These are phyloP conservation scores for Trametes cinnabarina DNA, from an alignment of 768 basidiomycete species.

Conservation along the genomic window DNA sequence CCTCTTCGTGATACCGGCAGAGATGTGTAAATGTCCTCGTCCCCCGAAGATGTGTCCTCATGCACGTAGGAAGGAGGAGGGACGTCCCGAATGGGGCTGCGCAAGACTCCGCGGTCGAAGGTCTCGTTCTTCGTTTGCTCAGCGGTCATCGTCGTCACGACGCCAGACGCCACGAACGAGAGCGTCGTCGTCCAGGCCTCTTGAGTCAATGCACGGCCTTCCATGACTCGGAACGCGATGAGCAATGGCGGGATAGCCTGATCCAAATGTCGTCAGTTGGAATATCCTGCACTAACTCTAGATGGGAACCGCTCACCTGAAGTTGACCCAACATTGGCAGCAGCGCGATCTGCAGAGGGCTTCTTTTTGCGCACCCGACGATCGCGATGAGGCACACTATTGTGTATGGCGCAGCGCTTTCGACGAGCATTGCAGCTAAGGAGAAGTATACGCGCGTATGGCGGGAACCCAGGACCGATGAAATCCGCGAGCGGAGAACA, in stretches of 20 bases:
- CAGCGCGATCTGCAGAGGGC: slow-evolving; percentile 23
- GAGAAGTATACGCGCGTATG: slow-evolving; percentile 12
- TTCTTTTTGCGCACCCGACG: slow-evolving; percentile 19
- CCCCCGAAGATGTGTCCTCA: no score
- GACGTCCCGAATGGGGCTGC: no score
- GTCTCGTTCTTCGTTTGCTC: not conserved
- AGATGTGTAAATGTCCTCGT: not conserved
- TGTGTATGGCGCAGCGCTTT: slow-evolving; percentile 25
- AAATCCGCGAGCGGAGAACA: not conserved
- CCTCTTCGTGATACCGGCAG: not conserved
- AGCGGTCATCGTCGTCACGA: not conserved
- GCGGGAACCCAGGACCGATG: not conserved
- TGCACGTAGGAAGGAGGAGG: no score
- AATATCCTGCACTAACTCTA: not conserved
- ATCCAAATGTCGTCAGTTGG: not conserved
- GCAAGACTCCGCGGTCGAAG: not conserved
- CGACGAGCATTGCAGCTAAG: slow-evolving; percentile 22
- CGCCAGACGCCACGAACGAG: not conserved
- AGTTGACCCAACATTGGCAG: slow-evolving; percentile 27
- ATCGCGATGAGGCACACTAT: slow-evolving; percentile 17
- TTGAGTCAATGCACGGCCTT: slow-evolving; percentile 14
- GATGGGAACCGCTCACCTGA: slow-evolving; percentile 17
- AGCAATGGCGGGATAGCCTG: slow-evolving; percentile 26
- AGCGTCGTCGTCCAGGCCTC: slow-evolving; percentile 1
- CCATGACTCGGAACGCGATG: slow-evolving; percentile 20